phyloP scores from a whole-genome alignment of 1,139 yeast genomes.

The Saccharomyces hybrid region DNA sequence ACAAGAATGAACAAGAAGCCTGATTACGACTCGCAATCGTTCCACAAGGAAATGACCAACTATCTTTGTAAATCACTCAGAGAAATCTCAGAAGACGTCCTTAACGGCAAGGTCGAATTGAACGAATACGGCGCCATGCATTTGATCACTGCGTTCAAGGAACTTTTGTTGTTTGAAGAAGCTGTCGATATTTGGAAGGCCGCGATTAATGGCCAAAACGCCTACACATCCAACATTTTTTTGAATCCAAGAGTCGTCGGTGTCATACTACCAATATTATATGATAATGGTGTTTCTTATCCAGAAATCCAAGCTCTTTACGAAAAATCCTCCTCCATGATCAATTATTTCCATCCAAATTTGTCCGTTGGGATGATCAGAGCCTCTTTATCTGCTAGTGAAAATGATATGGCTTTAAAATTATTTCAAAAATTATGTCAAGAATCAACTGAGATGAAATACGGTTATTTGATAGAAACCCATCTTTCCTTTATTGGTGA shows the following conservation, averaged over 20 bases:
- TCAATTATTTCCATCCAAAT: slow-evolving; percentile 40
- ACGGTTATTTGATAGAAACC: slow-evolving; percentile 22
- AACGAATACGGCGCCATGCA: slow-evolving; percentile 52
- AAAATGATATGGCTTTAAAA: slow-evolving; percentile 44
- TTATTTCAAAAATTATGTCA: slow-evolving; percentile 42
- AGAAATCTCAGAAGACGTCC: slow-evolving; percentile 44
- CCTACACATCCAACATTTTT: slow-evolving; percentile 29
- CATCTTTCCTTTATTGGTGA: slow-evolving; percentile 78
- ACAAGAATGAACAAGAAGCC: slow-evolving; percentile 45
- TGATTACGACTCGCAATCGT: slow-evolving; percentile 48
- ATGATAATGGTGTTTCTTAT: slow-evolving; percentile 53
- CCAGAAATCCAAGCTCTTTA: slow-evolving; percentile 51
- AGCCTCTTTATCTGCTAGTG: slow-evolving; percentile 48
- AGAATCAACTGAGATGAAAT: slow-evolving; percentile 32
- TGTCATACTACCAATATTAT: slow-evolving; percentile 62
- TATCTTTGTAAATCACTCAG: slow-evolving; percentile 42
- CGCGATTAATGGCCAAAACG: slow-evolving; percentile 33
- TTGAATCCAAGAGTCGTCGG: slow-evolving; percentile 58
- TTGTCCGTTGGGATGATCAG: slow-evolving; percentile 54
- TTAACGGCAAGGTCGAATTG: slow-evolving; percentile 34
- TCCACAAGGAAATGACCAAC: slow-evolving; percentile 43
- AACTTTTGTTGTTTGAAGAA: slow-evolving; percentile 44
- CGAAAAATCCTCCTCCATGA: slow-evolving; percentile 36
- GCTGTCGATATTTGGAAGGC: slow-evolving; percentile 49
- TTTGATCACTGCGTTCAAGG: slow-evolving; percentile 50